phyloP scores from a whole-genome alignment of 352 stramenopile genomes.

The Phytophthora citricola region DNA sequence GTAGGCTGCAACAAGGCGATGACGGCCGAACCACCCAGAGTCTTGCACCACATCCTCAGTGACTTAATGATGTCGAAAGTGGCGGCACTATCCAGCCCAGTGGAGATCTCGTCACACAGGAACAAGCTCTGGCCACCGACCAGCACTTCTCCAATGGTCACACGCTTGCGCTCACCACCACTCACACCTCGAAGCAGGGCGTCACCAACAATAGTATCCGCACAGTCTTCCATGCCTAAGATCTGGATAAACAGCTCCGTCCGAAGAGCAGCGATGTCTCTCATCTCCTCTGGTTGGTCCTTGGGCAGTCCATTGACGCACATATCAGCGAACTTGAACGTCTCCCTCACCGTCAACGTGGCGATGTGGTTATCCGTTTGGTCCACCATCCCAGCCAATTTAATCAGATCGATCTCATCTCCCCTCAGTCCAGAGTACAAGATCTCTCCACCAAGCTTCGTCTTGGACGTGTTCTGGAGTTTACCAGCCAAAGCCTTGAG shows the following conservation, averaged over 20 bases:
- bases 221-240: slow-evolving; percentile 88
- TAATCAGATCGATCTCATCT: slow-evolving; percentile 69
- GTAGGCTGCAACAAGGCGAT: slow-evolving; percentile 66
- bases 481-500: slow-evolving; percentile 77
- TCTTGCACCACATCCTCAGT: slow-evolving; percentile 54
- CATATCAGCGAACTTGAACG: slow-evolving; percentile 40
- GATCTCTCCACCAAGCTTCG: slow-evolving; percentile 56
- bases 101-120: slow-evolving; percentile 94
- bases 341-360: slow-evolving; percentile 35
- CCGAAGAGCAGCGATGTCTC: slow-evolving; percentile 61
- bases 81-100: slow-evolving; percentile 92
- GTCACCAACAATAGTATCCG: slow-evolving; percentile 93
- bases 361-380: slow-evolving; percentile 40
- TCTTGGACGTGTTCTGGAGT: slow-evolving; percentile 50
- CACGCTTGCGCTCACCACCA: slow-evolving; percentile 87
- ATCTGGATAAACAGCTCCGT: slow-evolving; percentile 73
- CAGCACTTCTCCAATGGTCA: slow-evolving; percentile 94
- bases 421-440: slow-evolving; percentile 62
- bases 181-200: slow-evolving; percentile 82
- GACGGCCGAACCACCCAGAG: slow-evolving; percentile 38
- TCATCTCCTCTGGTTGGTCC: slow-evolving; percentile 73
- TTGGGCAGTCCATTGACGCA: slow-evolving; percentile 52
- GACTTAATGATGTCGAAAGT: slow-evolving; percentile 86
- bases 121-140: slow-evolving; percentile 75
- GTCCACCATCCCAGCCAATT: slow-evolving; percentile 69